Evolutionary conservation across 2,329 filamentous ascomycete species (phyloP), one percentile per base, ranked within the genome.

Genomic region (Cladosporium oxysporum): DNA sequence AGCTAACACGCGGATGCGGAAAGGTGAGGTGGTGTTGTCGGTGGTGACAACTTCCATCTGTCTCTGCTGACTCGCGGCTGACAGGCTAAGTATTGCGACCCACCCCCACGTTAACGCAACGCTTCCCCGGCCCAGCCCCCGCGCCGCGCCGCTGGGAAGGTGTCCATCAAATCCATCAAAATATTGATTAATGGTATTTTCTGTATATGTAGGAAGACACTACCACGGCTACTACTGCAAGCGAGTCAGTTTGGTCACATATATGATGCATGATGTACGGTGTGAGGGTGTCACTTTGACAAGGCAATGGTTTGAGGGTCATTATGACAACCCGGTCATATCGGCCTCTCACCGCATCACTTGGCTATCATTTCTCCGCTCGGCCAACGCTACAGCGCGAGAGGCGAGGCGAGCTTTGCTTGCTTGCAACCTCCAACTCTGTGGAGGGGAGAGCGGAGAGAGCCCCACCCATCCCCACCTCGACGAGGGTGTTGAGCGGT

Each of bases 401-500:
- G 49, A 26, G 12, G 26, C 52, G 16, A 55, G 52, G 52, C 10
- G 41, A 47, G 41, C 37, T 44, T 44, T 18, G 41, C 41, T 5
- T 28, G 21, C 49, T 16, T 26, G 16, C 18, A 26, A 26, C 23
- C 23, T 47, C 41, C 41, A 47, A 12, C 26, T 59, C 41, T 28
- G 57, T 44, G 57, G 57, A 59, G 57, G 31, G 28, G 14, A 18
- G 35, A 16, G 55, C n/a, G 33, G 21, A 47, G 47, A 62, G 18
- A 5, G 23, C 33, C 49, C 61, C 61, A 35, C 50, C 50, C 29
- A n/a, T 52, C 59, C 31, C 59, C 59, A 57, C 61, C 26, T 14
- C 29, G 44, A 41, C 2, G 16, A 33, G 33, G 47, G 31, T 64
- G 62, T 64, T 64, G 62, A 64, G 53, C 35, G 55, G 53, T 58